These are phyloP conservation scores for Vigna radiata DNA, from an alignment of 306 rosid genomes.

Conservation along the genomic window DNA sequence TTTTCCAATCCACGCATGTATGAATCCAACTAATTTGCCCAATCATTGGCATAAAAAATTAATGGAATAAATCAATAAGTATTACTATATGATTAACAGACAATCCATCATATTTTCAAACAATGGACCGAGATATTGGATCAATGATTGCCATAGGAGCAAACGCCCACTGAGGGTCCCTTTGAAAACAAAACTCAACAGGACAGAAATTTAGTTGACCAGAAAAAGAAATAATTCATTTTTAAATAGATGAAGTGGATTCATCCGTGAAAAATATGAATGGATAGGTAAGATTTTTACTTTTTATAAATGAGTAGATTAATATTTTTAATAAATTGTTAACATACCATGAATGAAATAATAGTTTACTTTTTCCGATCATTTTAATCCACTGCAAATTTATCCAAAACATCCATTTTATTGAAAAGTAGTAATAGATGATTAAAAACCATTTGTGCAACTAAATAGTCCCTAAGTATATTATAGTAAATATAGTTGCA, in stretches of 20 bases:
- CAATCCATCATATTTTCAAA: neutral
- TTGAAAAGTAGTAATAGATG: neutral
- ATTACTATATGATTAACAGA: neutral
- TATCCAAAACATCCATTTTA: slow-evolving; percentile 5
- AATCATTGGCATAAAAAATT: neutral
- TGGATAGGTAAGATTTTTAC: neutral
- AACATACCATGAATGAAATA: neutral
- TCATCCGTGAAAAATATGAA: neutral
- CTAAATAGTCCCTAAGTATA: slow-evolving; percentile 1
- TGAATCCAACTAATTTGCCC: neutral
- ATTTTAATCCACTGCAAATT: neutral
- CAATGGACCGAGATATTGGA: neutral
- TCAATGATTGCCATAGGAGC: neutral
- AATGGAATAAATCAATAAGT: neutral
- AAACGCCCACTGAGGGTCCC: neutral
- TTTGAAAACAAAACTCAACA: neutral
- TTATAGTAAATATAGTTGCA: neutral
- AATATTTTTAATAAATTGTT: neutral
- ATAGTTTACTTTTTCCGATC: neutral
- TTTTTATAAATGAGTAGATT: neutral
- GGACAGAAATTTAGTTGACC: neutral
- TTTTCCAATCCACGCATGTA: neutral
- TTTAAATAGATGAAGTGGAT: neutral
- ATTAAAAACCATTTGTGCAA: neutral
- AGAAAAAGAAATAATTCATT: neutral